Evolutionary conservation across 164 flowering plant genomes (phyloP), one percentile per base, ranked within the genome.

Genomic region (Berberis vulgaris): DNA sequence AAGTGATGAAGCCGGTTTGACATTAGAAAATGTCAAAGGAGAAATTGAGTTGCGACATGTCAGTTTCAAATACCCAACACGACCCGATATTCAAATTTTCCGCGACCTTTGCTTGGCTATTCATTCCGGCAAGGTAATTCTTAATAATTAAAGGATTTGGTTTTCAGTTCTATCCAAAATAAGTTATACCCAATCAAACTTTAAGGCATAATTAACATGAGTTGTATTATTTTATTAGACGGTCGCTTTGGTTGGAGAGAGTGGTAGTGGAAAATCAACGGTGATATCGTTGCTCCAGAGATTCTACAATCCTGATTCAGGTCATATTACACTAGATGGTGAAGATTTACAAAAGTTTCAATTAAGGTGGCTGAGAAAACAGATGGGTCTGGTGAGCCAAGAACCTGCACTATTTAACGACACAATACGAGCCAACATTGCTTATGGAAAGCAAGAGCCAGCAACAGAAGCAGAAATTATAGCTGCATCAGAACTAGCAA

Each of bases 241-340:
- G 1, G 65, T 65, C 4, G 73, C 73, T 46, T 54, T 70, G 72
- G 84, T 83, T 57, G 84, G 86, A 41, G 71, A 77, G 60, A 81
- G 86, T 62, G 84, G 86, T 43, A 79, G 84, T 63, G 86, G 86
- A 13, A 83, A 83, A 61, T 83, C 86, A 3, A 81, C 84, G 43
- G 84, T 83, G 11, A 66, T 83, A 55, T 83, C 59, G 71, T 83
- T 54, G 80, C 7, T 54, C 55, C 65, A 83, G 73, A 76, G 86
- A 59, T 83, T 83, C 61, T 83, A 83, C 54, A 83, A 83, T 45
- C 86, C 86, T 49, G 74, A 79, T 57, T 68, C 73, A 5, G 86
- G 86, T 49, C 73, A 70, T 64, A 79, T 81, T 57, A 71, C 78
- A 7, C 77, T 82, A 55, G 84, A 82, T 68, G 78, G 79, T 3